A percentile compares a stretch with the other conserved stretches of the same genome.
Conservation (phyloP, 371 early-diverging fungal genomes). For the Parasitella parasitica region DNA sequence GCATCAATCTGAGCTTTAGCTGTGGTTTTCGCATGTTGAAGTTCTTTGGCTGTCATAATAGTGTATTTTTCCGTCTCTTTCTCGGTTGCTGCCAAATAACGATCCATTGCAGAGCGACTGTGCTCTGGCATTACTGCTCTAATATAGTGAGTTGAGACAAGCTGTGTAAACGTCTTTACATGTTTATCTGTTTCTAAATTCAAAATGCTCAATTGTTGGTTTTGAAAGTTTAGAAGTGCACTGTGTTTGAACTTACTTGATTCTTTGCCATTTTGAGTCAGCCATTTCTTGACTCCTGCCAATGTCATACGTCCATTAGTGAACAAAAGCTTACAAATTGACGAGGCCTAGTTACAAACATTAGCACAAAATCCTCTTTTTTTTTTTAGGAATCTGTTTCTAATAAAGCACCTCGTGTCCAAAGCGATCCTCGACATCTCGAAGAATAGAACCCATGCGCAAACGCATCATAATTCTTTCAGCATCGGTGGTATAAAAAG, state of each 20-base stretch:
- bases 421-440: constrained; percentile 58
- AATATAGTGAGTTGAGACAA: constrained; percentile 64
- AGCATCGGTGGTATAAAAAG: constrained; percentile 66
- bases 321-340: constrained; percentile 30
- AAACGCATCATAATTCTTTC: constrained; percentile 61
- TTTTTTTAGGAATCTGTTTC: neutral
- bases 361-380: neutral
- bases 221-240: too few relatives aligned
- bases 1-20: constrained; percentile 58
- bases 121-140: constrained; percentile 64
- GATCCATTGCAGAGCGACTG: constrained; percentile 63
- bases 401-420: constrained; percentile 58
- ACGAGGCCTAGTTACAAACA: constrained; percentile 22
- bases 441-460: constrained; percentile 67
- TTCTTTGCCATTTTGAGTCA: constrained; percentile 24
- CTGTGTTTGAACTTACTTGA: constrained; percentile 24
- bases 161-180: constrained; percentile 47
- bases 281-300: constrained; percentile 30
- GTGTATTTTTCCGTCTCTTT: constrained; percentile 60
- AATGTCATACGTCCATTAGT: constrained; percentile 39
- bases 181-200: constrained; percentile 40
- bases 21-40: constrained; percentile 50
- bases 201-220: too few relatives aligned
- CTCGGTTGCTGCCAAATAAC: constrained; percentile 62
- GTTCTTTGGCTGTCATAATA: constrained; percentile 67